Evolutionary conservation across 1,139 yeast genomes (phyloP), one percentile per base, ranked within the genome.

Genomic region (Barnettozyma hawaiiensis): DNA sequence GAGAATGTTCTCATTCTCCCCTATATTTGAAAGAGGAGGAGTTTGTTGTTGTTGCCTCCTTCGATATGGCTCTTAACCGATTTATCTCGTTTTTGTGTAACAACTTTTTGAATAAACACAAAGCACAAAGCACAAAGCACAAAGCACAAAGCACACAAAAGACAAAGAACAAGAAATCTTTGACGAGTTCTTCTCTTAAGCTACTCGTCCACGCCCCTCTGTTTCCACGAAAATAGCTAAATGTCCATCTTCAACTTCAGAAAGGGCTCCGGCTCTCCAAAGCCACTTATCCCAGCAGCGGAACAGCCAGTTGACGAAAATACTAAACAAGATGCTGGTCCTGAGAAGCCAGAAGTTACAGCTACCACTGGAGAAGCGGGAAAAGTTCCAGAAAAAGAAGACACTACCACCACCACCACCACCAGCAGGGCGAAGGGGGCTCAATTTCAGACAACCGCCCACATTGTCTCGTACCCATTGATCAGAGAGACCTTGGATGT

Each of bases 401-500:
- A n/a, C n/a, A n/a, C n/a, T n/a, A n/a, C n/a, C n/a, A n/a, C n/a
- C n/a, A n/a, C n/a, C n/a, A n/a, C n/a, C n/a, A n/a, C n/a, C n/a
- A n/a, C n/a, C n/a, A n/a, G n/a, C 63, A 59, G 37, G 55, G 65
- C 15, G 54, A 64, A 43, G 52, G n/a, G n/a, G n/a, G 60, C 8
- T 70, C 28, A 42, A 26, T 45, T 41, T 29, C 45, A 39, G 16
- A 51, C 53, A 9, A 22, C 43, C 15, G 36, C 46, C 7, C 54
- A 47, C 33, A 44, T 71, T 35, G 59, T 60, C 43, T 48, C 60
- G 2, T 71, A 67, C 45, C 75, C 76, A 9, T 55, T 71, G 45
- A 67, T 65, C 2, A 62, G 63, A 46, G 70, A 73, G 40, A 69
- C 75, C 47, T 56, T 65, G 22, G 63, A 62, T 18, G 53, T 62